Conservation (phyloP, 192 early-diverging fungal genomes). For the Entomortierella beljakovae region DNA sequence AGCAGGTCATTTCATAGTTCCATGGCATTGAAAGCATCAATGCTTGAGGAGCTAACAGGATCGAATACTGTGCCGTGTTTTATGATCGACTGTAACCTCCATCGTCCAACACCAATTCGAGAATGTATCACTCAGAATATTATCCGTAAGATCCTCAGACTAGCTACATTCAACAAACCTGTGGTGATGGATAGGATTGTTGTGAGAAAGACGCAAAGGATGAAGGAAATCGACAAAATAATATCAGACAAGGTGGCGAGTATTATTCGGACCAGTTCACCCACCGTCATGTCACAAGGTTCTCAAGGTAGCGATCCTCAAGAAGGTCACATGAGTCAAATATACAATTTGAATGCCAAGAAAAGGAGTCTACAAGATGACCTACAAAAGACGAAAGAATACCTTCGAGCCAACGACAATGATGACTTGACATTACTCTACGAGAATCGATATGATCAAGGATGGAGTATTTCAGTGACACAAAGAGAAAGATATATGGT, state of each 20-base stretch:
- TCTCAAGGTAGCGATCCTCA: too few species aligned
- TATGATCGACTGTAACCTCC: constrained; percentile 20
- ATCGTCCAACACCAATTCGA: constrained; percentile 6
- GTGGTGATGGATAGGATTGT: background rate
- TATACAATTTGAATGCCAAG: background rate
- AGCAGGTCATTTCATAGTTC: background rate
- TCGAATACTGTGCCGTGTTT: background rate
- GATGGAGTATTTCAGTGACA: too few species aligned
- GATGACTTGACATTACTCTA: background rate
- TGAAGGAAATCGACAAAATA: constrained; percentile 15
- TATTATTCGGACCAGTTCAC: background rate
- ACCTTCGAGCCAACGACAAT: background rate
- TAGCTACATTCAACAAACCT: constrained; percentile 2
- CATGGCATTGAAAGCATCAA: background rate
- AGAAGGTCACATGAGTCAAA: background rate
- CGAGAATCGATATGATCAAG: too few species aligned
- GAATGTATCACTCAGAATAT: constrained; percentile 23
- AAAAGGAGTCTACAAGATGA: background rate
- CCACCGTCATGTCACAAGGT: background rate
- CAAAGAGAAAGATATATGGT: background rate
- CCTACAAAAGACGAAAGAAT: background rate
- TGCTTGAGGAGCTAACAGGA: constrained; percentile 11
- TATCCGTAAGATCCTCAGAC: constrained; percentile 5
- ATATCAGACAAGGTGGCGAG: constrained; percentile 5
- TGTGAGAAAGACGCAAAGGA: constrained; percentile 11